These are phyloP conservation scores for Penicillium vulpinum DNA, from an alignment of 2,329 filamentous ascomycete species.

Conservation along the genomic window DNA sequence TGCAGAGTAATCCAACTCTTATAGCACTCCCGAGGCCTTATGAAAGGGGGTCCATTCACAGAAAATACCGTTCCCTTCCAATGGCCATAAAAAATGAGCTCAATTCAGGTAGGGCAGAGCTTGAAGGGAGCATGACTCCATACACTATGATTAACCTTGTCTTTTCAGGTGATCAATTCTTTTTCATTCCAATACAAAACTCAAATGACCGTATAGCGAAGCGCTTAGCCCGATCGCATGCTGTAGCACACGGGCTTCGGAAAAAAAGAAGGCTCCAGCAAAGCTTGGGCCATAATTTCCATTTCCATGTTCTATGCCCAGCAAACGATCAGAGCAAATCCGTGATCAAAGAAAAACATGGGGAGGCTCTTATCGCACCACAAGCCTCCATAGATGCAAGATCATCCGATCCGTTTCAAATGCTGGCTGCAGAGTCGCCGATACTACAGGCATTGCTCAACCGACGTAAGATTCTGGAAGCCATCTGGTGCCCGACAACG, in stretches of 20 bases:
- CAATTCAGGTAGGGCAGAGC: background rate
- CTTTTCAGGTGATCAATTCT: background rate
- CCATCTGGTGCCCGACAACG: background rate
- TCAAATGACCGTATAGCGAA: background rate
- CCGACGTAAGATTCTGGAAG: background rate
- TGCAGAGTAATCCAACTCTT: too few species aligned
- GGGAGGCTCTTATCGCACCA: background rate
- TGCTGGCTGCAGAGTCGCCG: background rate
- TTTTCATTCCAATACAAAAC: background rate
- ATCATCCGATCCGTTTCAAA: background rate
- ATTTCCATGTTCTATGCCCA: background rate
- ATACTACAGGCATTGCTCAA: background rate
- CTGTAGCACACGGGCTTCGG: background rate
- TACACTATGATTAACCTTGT: background rate
- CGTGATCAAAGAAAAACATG: background rate
- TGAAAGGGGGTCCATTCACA: background rate
- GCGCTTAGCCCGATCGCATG: background rate
- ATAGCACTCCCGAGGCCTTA: too few species aligned
- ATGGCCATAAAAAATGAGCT: background rate
- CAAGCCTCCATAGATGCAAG: too few species aligned
- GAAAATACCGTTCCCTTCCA: background rate
- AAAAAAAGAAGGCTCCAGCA: background rate
- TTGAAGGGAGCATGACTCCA: background rate
- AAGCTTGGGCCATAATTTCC: background rate
- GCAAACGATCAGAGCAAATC: background rate